Evolutionary conservation across 495 filamentous ascomycete species (phyloP), one percentile per base, ranked within the genome.

Genomic region (Penicillium nucicola): DNA sequence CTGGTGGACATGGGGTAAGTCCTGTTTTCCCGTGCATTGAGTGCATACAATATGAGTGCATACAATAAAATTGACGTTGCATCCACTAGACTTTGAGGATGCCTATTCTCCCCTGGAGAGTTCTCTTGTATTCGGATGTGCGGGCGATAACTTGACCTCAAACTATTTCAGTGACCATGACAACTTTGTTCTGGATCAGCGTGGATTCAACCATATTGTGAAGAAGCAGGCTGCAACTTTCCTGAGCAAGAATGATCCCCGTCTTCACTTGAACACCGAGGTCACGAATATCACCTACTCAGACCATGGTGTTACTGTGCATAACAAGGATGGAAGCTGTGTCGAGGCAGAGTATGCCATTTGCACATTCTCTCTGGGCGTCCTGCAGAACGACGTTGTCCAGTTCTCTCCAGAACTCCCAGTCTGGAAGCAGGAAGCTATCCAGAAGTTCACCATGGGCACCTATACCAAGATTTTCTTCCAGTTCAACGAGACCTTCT

Each of bases 401-500:
- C 66, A 61, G 0, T 91, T 91, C 64, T 56, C 66, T 3, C 87
- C 87, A 0, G 60, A 65, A 9, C 71, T 90, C 0, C 87, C 87
- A 1, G 65, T 66, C 8, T 89, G 85, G 86, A 90, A 91, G 59
- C 72, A 76, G 17, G 75, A 75, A 18, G 82, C 81, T 10, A 85
- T 89, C 54, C 77, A 80, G 3, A 80, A 77, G 34, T 87, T 88
- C 65, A 73, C 77, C 46, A 86, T 91, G 81, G 86, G 81, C 19
- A 89, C 83, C 2, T 91, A 89, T 70, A 90, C 85, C 52, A 90
- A 89, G 61, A 84, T 90, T 55, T 90, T 90, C 73, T 66, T 89
- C 28, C 85, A 87, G 42, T 91, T 89, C 63, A 76, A 80, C 48
- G 67, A 84, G 31, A 80, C 82, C 7, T 91, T 89, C 68, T 91